Percentiles rank a stretch among this genome's conserved stretches.
Conservation (phyloP, 2,329 filamentous ascomycete genomes). For the Pseudopithomyces maydicus region DNA sequence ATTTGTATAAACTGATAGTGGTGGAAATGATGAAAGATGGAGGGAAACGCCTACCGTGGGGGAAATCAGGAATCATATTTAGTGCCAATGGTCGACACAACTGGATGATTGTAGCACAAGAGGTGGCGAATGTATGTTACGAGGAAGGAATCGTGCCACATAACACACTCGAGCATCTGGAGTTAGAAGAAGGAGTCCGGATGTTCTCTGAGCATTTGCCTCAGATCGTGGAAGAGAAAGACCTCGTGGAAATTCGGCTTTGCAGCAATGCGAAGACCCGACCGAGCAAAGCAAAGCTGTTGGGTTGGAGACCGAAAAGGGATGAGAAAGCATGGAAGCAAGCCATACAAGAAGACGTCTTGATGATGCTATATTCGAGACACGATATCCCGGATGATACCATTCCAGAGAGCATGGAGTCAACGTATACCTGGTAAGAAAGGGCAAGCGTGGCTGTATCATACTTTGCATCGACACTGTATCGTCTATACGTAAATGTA, state of each 20-base stretch:
- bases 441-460: neutral
- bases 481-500: constrained; percentile 26
- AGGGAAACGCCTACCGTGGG: constrained; percentile 2
- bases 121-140: constrained; percentile 2
- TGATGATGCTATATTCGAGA: neutral
- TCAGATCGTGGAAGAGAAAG: neutral
- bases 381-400: neutral
- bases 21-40: constrained; percentile 1
- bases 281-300: constrained; percentile 1
- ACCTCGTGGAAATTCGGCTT: constrained; percentile 6
- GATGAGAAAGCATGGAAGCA: constrained; percentile 5
- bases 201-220: constrained; percentile 1
- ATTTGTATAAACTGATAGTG: constrained; percentile 6
- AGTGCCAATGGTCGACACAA: constrained; percentile 5
- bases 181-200: constrained; percentile 2
- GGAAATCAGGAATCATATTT: constrained; percentile 9
- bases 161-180: neutral
- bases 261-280: constrained; percentile 4
- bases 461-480: neutral
- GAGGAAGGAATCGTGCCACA: neutral
- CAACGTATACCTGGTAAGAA: neutral
- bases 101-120: constrained; percentile 11
- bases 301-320: constrained; percentile 9
- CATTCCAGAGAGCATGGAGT: neutral
- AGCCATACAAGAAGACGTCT: constrained; percentile 5